Conservation (phyloP, 768 basidiomycete genomes). For the Termitomyces sp. region DNA sequence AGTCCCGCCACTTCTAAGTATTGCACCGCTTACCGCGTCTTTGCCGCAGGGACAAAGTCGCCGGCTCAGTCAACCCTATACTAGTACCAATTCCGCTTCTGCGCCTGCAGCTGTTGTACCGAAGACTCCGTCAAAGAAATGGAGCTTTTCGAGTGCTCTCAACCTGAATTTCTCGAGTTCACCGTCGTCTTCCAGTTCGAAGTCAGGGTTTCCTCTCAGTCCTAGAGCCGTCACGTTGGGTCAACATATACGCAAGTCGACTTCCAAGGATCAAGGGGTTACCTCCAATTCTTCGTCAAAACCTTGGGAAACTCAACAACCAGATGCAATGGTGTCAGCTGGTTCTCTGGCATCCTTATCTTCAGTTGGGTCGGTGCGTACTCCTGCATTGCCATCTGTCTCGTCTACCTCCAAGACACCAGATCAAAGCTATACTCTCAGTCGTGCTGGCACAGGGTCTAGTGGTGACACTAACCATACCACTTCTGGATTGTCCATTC, state of each 20-base stretch:
- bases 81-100: constrained; percentile 31
- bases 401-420: constrained; percentile 58
- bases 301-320: constrained; percentile 64
- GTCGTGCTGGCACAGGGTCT: constrained; percentile 71
- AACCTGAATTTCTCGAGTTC: constrained; percentile 69
- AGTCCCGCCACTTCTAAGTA: constrained; percentile 35
- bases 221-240: constrained; percentile 64
- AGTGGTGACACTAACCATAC: constrained; percentile 67
- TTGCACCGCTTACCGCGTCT: constrained; percentile 21
- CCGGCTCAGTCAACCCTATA: constrained; percentile 35
- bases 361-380: constrained; percentile 61
- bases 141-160: constrained; percentile 87
- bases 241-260: constrained; percentile 62
- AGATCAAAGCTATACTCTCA: constrained; percentile 47
- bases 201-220: constrained; percentile 55
- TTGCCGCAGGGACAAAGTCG: constrained; percentile 19
- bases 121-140: constrained; percentile 92
- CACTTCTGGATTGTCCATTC: constrained; percentile 46
- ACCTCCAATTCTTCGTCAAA: constrained; percentile 37
- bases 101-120: constrained; percentile 41
- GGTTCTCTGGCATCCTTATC: constrained; percentile 71
- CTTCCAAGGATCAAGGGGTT: constrained; percentile 57
- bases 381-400: constrained; percentile 36
- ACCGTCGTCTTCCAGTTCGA: constrained; percentile 54
- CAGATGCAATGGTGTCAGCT: constrained; percentile 74